These are phyloP conservation scores for Pichia deserticola DNA, from an alignment of 805 yeast species.

Conservation along the genomic window DNA sequence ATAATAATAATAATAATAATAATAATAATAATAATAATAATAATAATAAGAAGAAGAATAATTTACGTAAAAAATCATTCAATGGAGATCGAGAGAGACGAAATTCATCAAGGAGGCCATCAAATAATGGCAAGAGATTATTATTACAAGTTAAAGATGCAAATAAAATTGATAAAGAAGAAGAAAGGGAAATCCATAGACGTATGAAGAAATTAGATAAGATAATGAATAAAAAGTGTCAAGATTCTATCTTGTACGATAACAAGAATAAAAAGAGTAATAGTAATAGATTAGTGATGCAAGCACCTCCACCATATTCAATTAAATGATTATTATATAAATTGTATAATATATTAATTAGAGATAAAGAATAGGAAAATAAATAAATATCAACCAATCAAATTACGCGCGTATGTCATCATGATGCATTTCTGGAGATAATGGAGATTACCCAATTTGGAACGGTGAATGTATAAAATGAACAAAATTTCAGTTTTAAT, in stretches of 20 bases:
- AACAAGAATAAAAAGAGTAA: background rate
- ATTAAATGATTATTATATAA: slow-evolving; percentile 4
- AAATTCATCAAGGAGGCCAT: background rate
- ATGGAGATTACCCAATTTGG: background rate
- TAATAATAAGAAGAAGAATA: background rate
- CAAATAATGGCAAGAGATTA: background rate
- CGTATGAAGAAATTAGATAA: slow-evolving; percentile 23
- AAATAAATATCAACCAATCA: background rate
- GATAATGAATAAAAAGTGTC: slow-evolving; percentile 15
- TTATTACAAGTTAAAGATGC: background rate
- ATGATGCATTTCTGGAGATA: background rate
- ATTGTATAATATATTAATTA: background rate
- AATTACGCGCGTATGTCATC: slow-evolving; percentile 1
- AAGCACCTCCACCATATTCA: slow-evolving; percentile 21
- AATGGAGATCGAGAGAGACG: background rate
- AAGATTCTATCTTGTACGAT: background rate
- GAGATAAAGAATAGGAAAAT: background rate
- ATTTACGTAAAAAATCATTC: background rate
- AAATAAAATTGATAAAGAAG: background rate
- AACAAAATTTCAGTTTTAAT: too few relatives aligned
- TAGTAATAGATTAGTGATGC: background rate
- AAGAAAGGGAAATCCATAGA: slow-evolving; percentile 1
- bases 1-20: background rate
- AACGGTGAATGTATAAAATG: background rate
- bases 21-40: too few relatives aligned